These are phyloP conservation scores for Quercus wislizeni DNA, from an alignment of 306 rosid species.

Conservation along the genomic window DNA sequence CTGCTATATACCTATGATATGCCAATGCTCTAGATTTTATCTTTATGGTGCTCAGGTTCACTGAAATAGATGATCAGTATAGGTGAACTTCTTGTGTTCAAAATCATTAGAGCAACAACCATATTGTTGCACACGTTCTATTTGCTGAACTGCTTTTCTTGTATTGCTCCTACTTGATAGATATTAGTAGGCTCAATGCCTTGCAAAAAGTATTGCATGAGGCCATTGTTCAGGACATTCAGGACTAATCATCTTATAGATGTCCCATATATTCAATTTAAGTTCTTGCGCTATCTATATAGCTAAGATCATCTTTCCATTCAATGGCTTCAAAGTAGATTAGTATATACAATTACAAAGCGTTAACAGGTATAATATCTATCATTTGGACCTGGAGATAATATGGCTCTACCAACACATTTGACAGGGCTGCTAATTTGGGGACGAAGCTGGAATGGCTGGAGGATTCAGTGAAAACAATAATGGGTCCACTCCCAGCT, in stretches of 20 bases:
- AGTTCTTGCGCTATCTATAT: too few relatives aligned
- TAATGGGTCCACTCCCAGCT: conserved; percentile 88
- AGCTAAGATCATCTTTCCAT: too few relatives aligned
- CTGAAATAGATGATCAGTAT: too few relatives aligned
- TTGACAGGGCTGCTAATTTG: conserved; percentile 67
- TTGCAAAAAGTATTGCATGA: neutral
- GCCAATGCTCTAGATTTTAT: too few relatives aligned
- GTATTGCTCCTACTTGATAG: neutral
- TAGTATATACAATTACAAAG: neutral
- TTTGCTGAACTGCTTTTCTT: too few relatives aligned
- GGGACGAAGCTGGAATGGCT: conserved; percentile 89
- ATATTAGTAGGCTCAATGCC: neutral
- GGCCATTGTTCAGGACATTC: too few relatives aligned
- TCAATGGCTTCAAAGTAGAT: too few relatives aligned
- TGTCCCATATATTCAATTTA: too few relatives aligned
- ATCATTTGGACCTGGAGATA: neutral
- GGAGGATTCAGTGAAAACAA: conserved; percentile 66
- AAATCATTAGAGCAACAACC: neutral
- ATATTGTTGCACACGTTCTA: neutral
- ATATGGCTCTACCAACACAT: neutral
- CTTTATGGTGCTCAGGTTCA: too few relatives aligned
- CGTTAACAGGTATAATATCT: neutral
- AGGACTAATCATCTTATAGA: too few relatives aligned
- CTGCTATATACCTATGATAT: too few relatives aligned
- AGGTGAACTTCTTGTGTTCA: neutral